Conservation (phyloP, 345 rosid genomes). For the Arabidopsis thaliana region TAIR10.1 NC_003075.7:12662501-12663000, state of each 20-base stretch:
- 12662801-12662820: background rate
- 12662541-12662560: constrained; percentile 11
- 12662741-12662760: background rate
- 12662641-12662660: background rate
- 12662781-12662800: background rate
- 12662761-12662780: too few relatives aligned
- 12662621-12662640: background rate
- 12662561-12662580: background rate
- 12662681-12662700: background rate
- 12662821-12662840: background rate
- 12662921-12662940: constrained; percentile 35
- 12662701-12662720: background rate
- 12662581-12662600: background rate
- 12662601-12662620: background rate
- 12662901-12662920: constrained; percentile 23
- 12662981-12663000: constrained; percentile 37
- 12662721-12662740: background rate
- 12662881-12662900: background rate
- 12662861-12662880: background rate
- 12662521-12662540: constrained; percentile 18
- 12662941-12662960: constrained; percentile 29
- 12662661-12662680: background rate
- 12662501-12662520: constrained; percentile 49
- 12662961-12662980: background rate
- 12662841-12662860: background rate